These are phyloP conservation scores for Triticum urartu DNA, from an alignment of 176 grass and related monocot species.

Conservation along the genomic window DNA sequence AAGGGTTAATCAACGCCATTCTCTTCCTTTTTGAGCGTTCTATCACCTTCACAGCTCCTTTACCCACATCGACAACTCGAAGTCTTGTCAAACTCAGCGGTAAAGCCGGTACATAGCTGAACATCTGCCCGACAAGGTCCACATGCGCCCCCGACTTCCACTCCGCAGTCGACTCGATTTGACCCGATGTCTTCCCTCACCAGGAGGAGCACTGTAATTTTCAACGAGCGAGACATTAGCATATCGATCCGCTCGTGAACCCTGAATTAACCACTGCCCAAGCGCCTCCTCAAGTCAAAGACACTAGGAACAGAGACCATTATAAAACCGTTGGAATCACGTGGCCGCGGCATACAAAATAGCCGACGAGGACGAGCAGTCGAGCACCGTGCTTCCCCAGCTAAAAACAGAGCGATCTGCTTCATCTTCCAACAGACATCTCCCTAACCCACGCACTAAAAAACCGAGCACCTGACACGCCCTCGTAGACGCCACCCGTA, in stretches of 20 bases:
- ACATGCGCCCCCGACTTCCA: neutral
- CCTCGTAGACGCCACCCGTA: constrained; percentile 11
- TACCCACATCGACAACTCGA: neutral
- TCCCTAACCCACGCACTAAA: constrained; percentile 24
- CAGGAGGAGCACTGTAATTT: neutral
- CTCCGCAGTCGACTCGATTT: neutral
- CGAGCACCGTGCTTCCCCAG: neutral
- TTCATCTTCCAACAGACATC: constrained; percentile 33
- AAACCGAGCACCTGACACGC: neutral
- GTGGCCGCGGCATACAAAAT: constrained; percentile 14
- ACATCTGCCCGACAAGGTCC: neutral
- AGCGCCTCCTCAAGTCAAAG: neutral
- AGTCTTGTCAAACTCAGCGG: neutral
- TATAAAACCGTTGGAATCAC: constrained; percentile 23
- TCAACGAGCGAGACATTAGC: neutral
- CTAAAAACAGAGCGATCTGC: neutral
- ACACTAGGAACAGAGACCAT: constrained; percentile 9
- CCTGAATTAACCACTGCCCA: neutral
- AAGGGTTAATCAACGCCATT: neutral
- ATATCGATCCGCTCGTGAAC: neutral
- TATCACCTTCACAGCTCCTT: neutral
- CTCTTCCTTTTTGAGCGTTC: neutral
- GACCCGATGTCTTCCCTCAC: neutral
- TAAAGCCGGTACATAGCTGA: neutral
- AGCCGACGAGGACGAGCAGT: neutral